Evolutionary conservation across 768 basidiomycete species (phyloP).

Genomic region (Phylloporus rhodoxanthus): DNA sequence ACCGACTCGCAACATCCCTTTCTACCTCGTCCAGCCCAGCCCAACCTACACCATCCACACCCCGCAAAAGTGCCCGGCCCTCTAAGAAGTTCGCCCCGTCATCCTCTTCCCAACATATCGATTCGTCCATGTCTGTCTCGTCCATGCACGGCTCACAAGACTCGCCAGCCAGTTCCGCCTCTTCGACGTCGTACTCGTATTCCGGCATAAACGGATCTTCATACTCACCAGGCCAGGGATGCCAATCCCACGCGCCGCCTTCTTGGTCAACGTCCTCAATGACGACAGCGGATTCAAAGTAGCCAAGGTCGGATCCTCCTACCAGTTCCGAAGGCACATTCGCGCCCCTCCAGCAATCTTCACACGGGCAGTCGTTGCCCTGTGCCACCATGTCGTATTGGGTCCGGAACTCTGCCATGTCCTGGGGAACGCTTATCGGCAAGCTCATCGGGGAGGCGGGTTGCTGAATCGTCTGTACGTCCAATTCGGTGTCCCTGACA

Average conservation of each 20-base stretch:
- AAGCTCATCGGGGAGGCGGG: conserved; percentile 4
- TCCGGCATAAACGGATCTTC: conserved; percentile 4
- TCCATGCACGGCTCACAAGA: background rate
- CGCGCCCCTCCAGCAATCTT: conserved; percentile 1
- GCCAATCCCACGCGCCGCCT: conserved; percentile 1
- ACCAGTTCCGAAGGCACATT: background rate
- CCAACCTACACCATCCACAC: conserved; percentile 19
- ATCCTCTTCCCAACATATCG: conserved; percentile 1
- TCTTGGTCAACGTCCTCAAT: background rate
- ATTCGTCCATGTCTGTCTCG: background rate
- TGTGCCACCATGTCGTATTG: conserved; percentile 9
- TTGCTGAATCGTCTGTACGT: background rate
- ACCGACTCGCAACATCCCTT: conserved; percentile 50
- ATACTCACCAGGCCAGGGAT: background rate
- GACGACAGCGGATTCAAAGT: background rate
- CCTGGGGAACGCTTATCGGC: conserved; percentile 1
- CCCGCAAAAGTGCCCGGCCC: conserved; percentile 49
- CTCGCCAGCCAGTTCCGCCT: background rate
- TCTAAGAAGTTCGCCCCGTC: conserved; percentile 37
- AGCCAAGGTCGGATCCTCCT: background rate
- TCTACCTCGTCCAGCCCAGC: conserved; percentile 45
- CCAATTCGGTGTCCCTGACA: background rate
- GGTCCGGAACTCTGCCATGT: conserved; percentile 4
- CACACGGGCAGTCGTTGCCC: conserved; percentile 9
- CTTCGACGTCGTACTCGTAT: conserved; percentile 3